Percentiles rank a stretch among this genome's conserved stretches.
Conservation (phyloP, 1,284 basidiomycete species). For the Omphalotus olearius region DNA sequence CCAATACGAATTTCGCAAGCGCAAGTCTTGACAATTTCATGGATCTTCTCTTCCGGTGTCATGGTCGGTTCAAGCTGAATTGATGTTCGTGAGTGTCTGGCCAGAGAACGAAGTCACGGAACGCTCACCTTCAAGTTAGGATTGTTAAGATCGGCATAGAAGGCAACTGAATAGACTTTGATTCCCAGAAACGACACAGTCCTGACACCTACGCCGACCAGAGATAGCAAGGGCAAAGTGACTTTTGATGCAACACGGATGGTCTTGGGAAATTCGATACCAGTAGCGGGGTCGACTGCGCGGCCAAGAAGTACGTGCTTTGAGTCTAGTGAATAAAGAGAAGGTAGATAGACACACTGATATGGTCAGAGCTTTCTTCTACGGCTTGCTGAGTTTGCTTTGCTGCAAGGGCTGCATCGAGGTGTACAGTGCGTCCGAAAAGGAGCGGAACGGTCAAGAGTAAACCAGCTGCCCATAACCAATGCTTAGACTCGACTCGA, state of each 20-base stretch:
- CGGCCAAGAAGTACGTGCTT: background rate
- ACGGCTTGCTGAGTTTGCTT: background rate
- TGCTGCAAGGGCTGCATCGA: conserved; percentile 23
- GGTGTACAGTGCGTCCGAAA: conserved; percentile 20
- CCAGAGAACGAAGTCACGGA: conserved; percentile 20
- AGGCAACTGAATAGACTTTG: conserved; percentile 81
- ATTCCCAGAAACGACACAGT: conserved; percentile 82
- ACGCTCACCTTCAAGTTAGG: conserved; percentile 49
- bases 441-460: conserved; percentile 14
- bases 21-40: conserved; percentile 61
- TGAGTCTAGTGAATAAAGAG: background rate
- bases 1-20: conserved; percentile 76
- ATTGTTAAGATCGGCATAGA: conserved; percentile 76
- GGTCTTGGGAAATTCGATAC: conserved; percentile 65
- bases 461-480: conserved; percentile 20
- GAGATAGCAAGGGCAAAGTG: conserved; percentile 54
- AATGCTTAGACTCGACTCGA: conserved; percentile 10
- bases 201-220: conserved; percentile 80
- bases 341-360: conserved; percentile 14
- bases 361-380: conserved; percentile 17
- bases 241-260: conserved; percentile 59
- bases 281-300: conserved; percentile 67
- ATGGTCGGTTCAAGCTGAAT: conserved; percentile 25
- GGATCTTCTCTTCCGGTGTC: conserved; percentile 64
- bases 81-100: conserved; percentile 26